Conservation (phyloP, 768 basidiomycete genomes). For the Panaeolus papilionaceus region DNA sequence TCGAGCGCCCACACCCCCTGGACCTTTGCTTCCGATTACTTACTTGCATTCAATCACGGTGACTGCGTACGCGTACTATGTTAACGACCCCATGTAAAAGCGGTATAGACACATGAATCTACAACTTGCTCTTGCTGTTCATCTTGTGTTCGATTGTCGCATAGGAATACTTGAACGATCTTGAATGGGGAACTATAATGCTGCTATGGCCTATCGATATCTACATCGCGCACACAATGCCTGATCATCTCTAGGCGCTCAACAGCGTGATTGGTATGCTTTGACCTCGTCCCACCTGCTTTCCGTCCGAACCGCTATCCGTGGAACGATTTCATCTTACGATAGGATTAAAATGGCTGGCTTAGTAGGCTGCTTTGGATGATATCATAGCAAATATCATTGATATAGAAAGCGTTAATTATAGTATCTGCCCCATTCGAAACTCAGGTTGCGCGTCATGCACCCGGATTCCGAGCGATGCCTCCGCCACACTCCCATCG, state of each 20-base stretch:
- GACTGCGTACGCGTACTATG: background rate
- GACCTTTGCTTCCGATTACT: background rate
- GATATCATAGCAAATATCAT: too few species aligned
- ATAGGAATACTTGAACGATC: background rate
- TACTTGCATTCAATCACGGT: background rate
- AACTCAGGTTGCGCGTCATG: too few species aligned
- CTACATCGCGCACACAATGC: background rate
- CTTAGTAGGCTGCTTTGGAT: too few species aligned
- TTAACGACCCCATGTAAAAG: background rate
- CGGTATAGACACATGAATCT: background rate
- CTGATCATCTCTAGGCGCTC: background rate
- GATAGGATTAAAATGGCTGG: background rate
- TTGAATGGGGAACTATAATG: background rate
- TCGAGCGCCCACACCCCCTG: constrained; percentile 7
- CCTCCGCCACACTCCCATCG: too few species aligned
- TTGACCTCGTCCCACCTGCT: background rate
- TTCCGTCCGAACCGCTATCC: too few species aligned
- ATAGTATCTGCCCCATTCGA: too few species aligned
- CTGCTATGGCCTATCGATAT: background rate
- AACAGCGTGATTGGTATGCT: too few species aligned
- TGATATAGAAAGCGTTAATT: too few species aligned
- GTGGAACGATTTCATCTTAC: too few species aligned
- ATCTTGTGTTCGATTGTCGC: background rate
- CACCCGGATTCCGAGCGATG: too few species aligned
- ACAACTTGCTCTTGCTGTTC: too few species aligned